Evolutionary conservation across 306 rosid genomes (phyloP).

Genomic region (Cotoneaster glaucophyllus): DNA sequence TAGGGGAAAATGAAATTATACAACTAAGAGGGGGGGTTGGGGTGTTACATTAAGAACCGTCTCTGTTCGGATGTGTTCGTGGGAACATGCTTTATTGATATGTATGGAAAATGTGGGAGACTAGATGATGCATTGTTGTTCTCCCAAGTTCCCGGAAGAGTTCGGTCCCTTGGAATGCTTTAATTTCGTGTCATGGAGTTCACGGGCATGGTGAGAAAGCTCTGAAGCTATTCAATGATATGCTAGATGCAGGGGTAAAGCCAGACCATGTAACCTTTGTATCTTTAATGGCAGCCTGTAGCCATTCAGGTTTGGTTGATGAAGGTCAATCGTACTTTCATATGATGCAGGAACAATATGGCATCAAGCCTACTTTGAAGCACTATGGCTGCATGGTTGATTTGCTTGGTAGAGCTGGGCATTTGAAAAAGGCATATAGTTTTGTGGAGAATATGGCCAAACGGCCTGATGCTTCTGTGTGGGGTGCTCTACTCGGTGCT

Average conservation of each 20-base stretch:
- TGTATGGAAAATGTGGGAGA: conserved; percentile 54
- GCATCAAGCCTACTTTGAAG: conserved; percentile 34
- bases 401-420: conserved; percentile 48
- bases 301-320: conserved; percentile 44
- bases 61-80: conserved; percentile 36
- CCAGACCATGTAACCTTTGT: conserved; percentile 40
- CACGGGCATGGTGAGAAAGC: conserved; percentile 39
- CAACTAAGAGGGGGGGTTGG: no score
- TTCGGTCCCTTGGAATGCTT: conserved; percentile 36
- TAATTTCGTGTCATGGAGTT: conserved; percentile 42
- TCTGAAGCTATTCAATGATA: conserved; percentile 33
- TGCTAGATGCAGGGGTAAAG: conserved; percentile 27
- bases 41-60: conserved; percentile 20
- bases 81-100: conserved; percentile 40
- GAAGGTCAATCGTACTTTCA: conserved; percentile 31
- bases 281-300: conserved; percentile 41
- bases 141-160: conserved; percentile 23
- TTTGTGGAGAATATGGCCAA: conserved; percentile 35
- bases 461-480: conserved; percentile 40
- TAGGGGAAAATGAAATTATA: no score
- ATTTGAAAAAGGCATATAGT: conserved; percentile 31
- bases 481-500: conserved; percentile 59
- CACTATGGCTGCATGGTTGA: conserved; percentile 51
- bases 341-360: conserved; percentile 32
- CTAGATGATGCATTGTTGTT: conserved; percentile 42